phyloP scores from a whole-genome alignment of 257 asterid genomes.

The Misopates orontium region DNA sequence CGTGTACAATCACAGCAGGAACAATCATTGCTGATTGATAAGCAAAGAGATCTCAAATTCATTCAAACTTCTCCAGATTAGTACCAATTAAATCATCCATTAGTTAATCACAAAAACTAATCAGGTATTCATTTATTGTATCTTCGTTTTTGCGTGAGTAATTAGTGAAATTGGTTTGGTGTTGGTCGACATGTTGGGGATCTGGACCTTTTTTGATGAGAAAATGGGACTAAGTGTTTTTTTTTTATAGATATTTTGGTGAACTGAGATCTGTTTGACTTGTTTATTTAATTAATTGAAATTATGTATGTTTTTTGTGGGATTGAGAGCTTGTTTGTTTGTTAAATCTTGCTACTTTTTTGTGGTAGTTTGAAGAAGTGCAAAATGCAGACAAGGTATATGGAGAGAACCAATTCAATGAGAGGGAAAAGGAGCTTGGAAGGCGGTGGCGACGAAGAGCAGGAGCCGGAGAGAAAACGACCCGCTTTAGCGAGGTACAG shows the following conservation, averaged over 20 bases:
- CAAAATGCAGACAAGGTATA: slow-evolving; percentile 84
- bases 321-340: slow-evolving; percentile 8
- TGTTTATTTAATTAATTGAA: slow-evolving; percentile 1
- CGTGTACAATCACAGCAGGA: too few relatives aligned
- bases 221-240: slow-evolving; percentile 19
- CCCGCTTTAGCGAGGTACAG: slow-evolving; percentile 53
- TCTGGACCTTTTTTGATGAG: slow-evolving; percentile 31
- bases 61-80: too few relatives aligned
- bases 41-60: too few relatives aligned
- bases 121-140: too few relatives aligned
- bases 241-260: slow-evolving; percentile 24
- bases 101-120: too few relatives aligned
- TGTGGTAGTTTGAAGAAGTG: slow-evolving; percentile 30
- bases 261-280: slow-evolving; percentile 29
- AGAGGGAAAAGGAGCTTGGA: slow-evolving; percentile 83
- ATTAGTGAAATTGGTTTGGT: too few relatives aligned
- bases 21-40: too few relatives aligned
- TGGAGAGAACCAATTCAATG: slow-evolving; percentile 78
- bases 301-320: slow-evolving; percentile 19
- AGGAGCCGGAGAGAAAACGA: slow-evolving; percentile 58
- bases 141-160: too few relatives aligned
- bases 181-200: slow-evolving; percentile 33
- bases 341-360: not conserved
- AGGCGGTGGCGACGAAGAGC: slow-evolving; percentile 58
- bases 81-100: too few relatives aligned